phyloP scores from a whole-genome alignment of 2,329 filamentous ascomycete species.

The Capronia americana region DNA sequence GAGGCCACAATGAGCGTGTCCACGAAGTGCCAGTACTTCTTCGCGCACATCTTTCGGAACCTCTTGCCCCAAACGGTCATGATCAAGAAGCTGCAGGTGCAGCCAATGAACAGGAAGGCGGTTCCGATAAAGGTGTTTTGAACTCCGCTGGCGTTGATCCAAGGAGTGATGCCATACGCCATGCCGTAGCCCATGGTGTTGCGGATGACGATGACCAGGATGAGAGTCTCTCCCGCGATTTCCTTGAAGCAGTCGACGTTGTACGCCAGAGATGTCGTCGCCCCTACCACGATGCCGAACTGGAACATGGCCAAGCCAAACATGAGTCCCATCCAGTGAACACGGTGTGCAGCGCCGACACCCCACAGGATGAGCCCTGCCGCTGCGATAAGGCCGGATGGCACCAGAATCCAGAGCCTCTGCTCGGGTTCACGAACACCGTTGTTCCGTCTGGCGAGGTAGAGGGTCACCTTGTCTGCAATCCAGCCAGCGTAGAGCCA shows the following conservation, averaged over 20 bases:
- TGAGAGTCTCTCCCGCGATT: constrained; percentile 57
- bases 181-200: constrained; percentile 47
- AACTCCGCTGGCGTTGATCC: constrained; percentile 23
- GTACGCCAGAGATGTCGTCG: constrained; percentile 54
- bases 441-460: constrained; percentile 34
- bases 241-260: constrained; percentile 59
- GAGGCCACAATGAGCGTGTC: constrained; percentile 24
- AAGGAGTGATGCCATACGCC: constrained; percentile 30
- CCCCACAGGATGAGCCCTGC: constrained; percentile 59
- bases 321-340: constrained; percentile 58
- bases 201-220: constrained; percentile 57
- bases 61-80: constrained; percentile 30
- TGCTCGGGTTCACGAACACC: constrained; percentile 42
- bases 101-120: constrained; percentile 25
- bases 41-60: constrained; percentile 24
- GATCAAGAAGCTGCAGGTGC: constrained; percentile 28
- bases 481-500: constrained; percentile 36
- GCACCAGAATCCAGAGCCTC: constrained; percentile 38
- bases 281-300: constrained; percentile 49
- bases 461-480: constrained; percentile 39
- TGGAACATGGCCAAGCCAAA: constrained; percentile 46
- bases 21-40: constrained; percentile 25
- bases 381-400: constrained; percentile 52
- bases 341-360: constrained; percentile 55
- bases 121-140: constrained; percentile 26